Evolutionary conservation across 1,284 basidiomycete genomes (phyloP).

Genomic region (Heterobasidion parviporum): DNA sequence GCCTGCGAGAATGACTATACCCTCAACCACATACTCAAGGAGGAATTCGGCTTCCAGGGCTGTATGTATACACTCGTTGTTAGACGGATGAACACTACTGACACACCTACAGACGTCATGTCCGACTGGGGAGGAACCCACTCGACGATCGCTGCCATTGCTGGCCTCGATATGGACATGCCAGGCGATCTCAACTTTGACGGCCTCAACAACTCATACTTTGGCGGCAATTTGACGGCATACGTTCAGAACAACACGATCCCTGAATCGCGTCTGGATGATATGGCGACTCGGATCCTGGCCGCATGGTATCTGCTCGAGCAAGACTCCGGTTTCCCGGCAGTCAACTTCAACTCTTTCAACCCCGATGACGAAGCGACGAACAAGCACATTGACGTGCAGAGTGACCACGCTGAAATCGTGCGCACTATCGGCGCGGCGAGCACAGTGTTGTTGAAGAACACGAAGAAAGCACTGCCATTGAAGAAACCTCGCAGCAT

Average conservation of each 20-base stretch:
- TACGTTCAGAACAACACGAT: constrained; percentile 37
- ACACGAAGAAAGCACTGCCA: constrained; percentile 58
- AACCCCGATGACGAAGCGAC: constrained; percentile 36
- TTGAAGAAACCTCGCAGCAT: constrained; percentile 51
- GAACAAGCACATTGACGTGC: constrained; percentile 69
- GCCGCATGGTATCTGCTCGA: constrained; percentile 51
- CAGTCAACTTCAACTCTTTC: constrained; percentile 55
- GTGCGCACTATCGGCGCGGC: constrained; percentile 72
- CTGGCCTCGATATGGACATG: constrained; percentile 75
- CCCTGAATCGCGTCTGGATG: constrained; percentile 24
- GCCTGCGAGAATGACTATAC: constrained; percentile 74
- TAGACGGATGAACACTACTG: background rate
- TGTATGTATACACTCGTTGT: constrained; percentile 15
- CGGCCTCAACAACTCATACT: constrained; percentile 35
- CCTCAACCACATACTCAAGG: constrained; percentile 74
- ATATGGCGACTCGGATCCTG: constrained; percentile 35
- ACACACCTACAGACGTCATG: constrained; percentile 31
- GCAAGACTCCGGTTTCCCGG: constrained; percentile 60
- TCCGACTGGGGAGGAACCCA: constrained; percentile 61
- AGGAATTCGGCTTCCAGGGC: constrained; percentile 76
- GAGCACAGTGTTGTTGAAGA: constrained; percentile 79
- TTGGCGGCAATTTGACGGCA: constrained; percentile 22
- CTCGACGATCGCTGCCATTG: constrained; percentile 50
- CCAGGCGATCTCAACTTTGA: constrained; percentile 58
- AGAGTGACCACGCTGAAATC: constrained; percentile 63